A percentile compares a stretch with the other conserved stretches of the same genome.
Evolutionary conservation across 2,329 filamentous ascomycete genomes (phyloP).

Genomic region (Pseudogymnoascus sp.): DNA sequence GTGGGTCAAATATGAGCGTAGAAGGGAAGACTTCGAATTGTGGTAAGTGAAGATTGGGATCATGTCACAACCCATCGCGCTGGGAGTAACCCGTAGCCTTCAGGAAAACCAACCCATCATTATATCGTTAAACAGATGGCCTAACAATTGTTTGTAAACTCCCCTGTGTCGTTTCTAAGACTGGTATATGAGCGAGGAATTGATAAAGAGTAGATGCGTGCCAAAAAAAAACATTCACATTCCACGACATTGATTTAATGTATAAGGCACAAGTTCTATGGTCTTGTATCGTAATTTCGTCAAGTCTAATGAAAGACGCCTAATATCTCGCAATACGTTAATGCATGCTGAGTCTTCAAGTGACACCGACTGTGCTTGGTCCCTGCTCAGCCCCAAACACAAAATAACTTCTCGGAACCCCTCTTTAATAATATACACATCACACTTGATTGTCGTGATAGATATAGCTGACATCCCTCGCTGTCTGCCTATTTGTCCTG

Average conservation of each 20-base stretch:
- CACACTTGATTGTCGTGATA: slow-evolving; percentile 63
- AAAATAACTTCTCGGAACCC: background rate
- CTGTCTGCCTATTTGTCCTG: slow-evolving; percentile 66
- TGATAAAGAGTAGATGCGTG: background rate
- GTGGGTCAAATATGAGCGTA: background rate
- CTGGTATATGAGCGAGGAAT: too few relatives aligned
- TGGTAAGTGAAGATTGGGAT: background rate
- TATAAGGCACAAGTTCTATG: background rate
- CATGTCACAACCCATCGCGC: background rate
- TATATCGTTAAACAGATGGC: background rate
- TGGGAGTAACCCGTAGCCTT: background rate
- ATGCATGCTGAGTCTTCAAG: slow-evolving; percentile 2
- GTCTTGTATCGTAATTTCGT: background rate
- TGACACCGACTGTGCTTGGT: background rate
- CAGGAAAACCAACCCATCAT: background rate
- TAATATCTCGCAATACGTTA: background rate
- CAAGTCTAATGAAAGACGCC: slow-evolving; percentile 1
- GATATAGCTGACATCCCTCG: slow-evolving; percentile 84
- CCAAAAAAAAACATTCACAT: background rate
- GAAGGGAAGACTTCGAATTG: background rate
- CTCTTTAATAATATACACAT: background rate
- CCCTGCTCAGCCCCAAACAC: background rate
- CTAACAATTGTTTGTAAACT: background rate
- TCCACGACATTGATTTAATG: background rate
- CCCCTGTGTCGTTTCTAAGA: background rate